Evolutionary conservation across 192 early-diverging fungal genomes (phyloP), one percentile per base, ranked within the genome.

Genomic region (Coemansia nantahalensis): DNA sequence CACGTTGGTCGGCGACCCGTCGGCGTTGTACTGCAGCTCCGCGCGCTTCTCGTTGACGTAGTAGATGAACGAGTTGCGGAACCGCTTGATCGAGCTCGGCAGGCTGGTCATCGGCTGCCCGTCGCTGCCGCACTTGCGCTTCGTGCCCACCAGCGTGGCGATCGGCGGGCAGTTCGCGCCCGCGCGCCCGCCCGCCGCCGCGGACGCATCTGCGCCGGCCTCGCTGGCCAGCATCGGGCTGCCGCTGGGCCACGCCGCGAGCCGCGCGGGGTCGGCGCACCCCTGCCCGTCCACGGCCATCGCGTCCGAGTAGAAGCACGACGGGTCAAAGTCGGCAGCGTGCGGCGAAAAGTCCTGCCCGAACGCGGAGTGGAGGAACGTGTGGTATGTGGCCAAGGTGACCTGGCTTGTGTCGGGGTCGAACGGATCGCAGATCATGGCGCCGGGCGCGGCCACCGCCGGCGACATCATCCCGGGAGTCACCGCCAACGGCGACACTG

Each of bases 51-150:
- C 56, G 54, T 76, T 60, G 23, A 68, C 72, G 56, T 50, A 76
- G 54, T 76, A 76, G 42, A 76, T 67, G 44, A 76, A 76, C 42
- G 72, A 76, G 46, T 76, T 76, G 48, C 72, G 64, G 56, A 76
- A 76, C 11, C 72, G 64, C 48, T 76, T 76, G 64, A 70, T 51
- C 21, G 59, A 57, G 14, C 48, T 38, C 10, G 67, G 67, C 45
- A 70, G 54, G 37, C 38, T 70, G 19, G 67, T 70, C 59, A 70
- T 45, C 7, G 67, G 67, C 51, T 49, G 54, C 3, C 67, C 67
- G 48, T 57, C 67, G 40, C 54, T 62, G 52, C 50, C 54, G 59
- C 54, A 54, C 56, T 70, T 70, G 67, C 67, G 67, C 59, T 70
- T 70, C 8, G 67, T 70, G 16, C 67, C 67, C 3, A 68, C 65